These are phyloP conservation scores for Leccinum ochraceum DNA, from an alignment of 768 basidiomycete genomes.

Conservation along the genomic window DNA sequence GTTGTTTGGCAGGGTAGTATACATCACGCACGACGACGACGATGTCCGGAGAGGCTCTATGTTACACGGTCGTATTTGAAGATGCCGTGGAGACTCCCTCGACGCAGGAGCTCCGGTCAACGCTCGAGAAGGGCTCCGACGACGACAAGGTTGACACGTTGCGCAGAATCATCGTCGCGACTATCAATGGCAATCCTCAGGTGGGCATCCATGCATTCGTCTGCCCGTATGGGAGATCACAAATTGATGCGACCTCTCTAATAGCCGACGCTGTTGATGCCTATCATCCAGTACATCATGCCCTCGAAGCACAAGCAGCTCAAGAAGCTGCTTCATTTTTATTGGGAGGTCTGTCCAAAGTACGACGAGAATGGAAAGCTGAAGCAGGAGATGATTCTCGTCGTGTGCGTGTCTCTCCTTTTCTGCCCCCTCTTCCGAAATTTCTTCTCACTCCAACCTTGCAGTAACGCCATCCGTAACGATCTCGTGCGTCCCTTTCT, in stretches of 20 bases:
- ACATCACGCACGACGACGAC: too few relatives aligned
- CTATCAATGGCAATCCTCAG: slow-evolving; percentile 93
- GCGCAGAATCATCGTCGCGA: slow-evolving; percentile 89
- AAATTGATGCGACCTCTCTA: slow-evolving; percentile 6
- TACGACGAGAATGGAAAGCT: slow-evolving; percentile 95
- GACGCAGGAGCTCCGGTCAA: too few relatives aligned
- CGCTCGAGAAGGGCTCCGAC: slow-evolving; percentile 90
- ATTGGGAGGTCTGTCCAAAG: slow-evolving; percentile 98
- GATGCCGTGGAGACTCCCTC: too few relatives aligned
- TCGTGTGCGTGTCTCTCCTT: slow-evolving; percentile 66
- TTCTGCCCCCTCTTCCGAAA: neutral
- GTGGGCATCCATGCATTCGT: slow-evolving; percentile 42
- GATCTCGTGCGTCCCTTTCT: slow-evolving; percentile 69
- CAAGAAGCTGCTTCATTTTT: slow-evolving; percentile 95
- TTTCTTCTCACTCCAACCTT: slow-evolving; percentile 12
- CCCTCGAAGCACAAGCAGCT: slow-evolving; percentile 94
- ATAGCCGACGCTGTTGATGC: slow-evolving; percentile 93
- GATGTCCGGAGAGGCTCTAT: too few relatives aligned
- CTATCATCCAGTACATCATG: slow-evolving; percentile 97
- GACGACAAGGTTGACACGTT: slow-evolving; percentile 97
- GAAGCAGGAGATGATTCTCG: slow-evolving; percentile 99
- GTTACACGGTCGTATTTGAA: too few relatives aligned
- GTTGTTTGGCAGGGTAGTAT: too few relatives aligned
- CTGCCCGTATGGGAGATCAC: neutral
- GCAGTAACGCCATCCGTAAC: slow-evolving; percentile 94